Base-by-base conservation (phyloP, 2,329 filamentous ascomycete genomes). In the Fusarium veterinarium region DNA sequence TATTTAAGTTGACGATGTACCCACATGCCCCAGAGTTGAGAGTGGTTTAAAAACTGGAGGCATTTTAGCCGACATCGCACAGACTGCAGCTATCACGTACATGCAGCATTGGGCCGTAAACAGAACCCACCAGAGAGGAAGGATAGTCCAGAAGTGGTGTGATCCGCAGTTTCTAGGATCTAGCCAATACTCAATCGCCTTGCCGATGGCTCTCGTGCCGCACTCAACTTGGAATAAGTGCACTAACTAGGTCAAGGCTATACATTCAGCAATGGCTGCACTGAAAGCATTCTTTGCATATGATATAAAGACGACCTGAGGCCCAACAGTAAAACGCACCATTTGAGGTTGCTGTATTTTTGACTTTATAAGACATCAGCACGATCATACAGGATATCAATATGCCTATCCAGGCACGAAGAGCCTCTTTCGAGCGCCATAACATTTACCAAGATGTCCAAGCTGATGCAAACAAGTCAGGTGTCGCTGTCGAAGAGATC, bases 401-500 rank as follows among this genome's bases (percentile, higher is more conserved):
- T n/a, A 60, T 52, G 25, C 41, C 37, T 14, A 63, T 46, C 11
- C 48, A 48, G 60, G 49, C 48, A 14, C 51, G 65, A 51, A 23
- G 65, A 64, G 30, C 23, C 8, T 57, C 38, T 35, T 45, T 69
- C 30, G 52, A 69, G 49, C 53, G 25, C 28, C 49, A 56, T 5
- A 64, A 60, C 60, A 35, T 70, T 38, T 71, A 76, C 37, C 67
- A 74, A 46, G 71, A 76, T 45, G 71, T 74, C 28, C 60, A 68
- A 28, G 67, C 69, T 6, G 66, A 73, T 35, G 73, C 74, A 13
- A 38, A 30, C 40, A 76, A 76, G 46, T 62, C 71, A 19, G 73
- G 73, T 10, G 67, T 76, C 10, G 67, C 55, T 19, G 74, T 76
- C 2, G 71, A 67, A 11, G 74, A 76, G 13, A 65, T 76, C 11